Evolutionary conservation across 2,329 filamentous ascomycete species (phyloP), one percentile per base, ranked within the genome.

Genomic region (Clonostachys sp.): DNA sequence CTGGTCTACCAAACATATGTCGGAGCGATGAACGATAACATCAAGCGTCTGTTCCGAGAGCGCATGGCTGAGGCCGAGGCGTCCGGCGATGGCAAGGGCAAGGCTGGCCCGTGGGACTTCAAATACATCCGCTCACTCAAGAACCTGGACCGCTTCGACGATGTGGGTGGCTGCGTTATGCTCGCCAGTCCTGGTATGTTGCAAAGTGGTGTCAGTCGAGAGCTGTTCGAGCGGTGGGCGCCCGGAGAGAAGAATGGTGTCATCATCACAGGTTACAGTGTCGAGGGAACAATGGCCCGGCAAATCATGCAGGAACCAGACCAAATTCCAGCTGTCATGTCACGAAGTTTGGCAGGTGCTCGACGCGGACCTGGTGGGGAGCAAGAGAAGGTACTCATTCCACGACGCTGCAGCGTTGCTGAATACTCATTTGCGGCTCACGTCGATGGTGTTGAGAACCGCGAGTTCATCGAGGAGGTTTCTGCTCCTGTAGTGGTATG

Each of bases 11-110:
- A 97, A 65, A 99, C 94, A 2, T 99, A 97, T 60, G 90, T 97
- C 44, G 90, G 91, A 44, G 91, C 91, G 47, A 99, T 99, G 94
- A 99, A 99, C 64, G 92, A 97, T 61, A 97, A 96, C 59, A 97
- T 99, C 73, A 96, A 96, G 66, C 83, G 89, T 12, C 80, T 96
- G n/a, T 96, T 96, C 68, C 80, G 87, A 46, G 91, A 95, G 66
- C 84, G 90, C 43, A 95, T 96, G 83, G 90, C 89, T 5, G 90
- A 95, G 63, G 89, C 90, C 10, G 89, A 95, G 63, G 86, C 87
- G 1, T 84, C 83, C 34, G 88, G 89, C 9, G 87, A 91, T 55
- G 79, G 78, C 3, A 79, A 80, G 7, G 83, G 82, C 8, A 91
- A 88, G 59, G 91, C 89, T 35, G 88, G 88, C 1, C 94, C 94